Base-by-base conservation (phyloP, 1,284 basidiomycete genomes). In the Cutaneotrichosporon daszewskae region DNA sequence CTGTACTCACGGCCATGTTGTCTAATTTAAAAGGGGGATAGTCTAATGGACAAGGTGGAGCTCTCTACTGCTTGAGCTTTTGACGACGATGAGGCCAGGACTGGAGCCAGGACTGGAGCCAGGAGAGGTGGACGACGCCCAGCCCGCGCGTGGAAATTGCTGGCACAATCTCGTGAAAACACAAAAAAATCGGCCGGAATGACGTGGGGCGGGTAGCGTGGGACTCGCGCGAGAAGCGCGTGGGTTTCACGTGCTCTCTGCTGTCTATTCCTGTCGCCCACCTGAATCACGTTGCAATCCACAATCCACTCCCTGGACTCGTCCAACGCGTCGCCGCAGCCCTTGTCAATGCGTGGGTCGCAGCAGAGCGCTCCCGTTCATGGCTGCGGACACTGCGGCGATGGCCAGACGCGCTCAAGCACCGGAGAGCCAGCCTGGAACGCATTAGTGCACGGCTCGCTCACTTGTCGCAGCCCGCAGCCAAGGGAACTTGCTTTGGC, bases 1-100 rank as follows among this genome's bases (percentile, higher is more conserved):
- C 7, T 17, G 4, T 42, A 42, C 40, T 42, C 33, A 42, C 33
- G 18, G 40, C 33, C 40, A 42, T 35, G 22, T 28, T 36, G 33
- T 22, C 27, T 29, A n/a, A 23, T 23, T 40, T 33, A 11, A 32
- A 31, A 40, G 22, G 31, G 23, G 32, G 14, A 27, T 35, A 16
- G 13, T 31, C 28, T 31, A 11, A 35, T 19, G 7, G 14, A 20
- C 33, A n/a, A 24, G 25, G 26, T 18, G 37, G 19, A 22, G 28
- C 13, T 17, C 23, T 28, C 17, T 11, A 16, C 12, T 37, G 25
- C 27, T 20, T 23, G 39, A 40, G 32, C 39, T 40, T 40, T 40
- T 40, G 13, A 24, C n/a, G 14, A 16, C 8, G 29, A 11, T 28
- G 26, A n/a, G n/a, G n/a, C n/a, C n/a, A n/a, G n/a, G n/a, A n/a